phyloP scores from a whole-genome alignment of 129 eudicot species.

The Flaveria brownii region DNA sequence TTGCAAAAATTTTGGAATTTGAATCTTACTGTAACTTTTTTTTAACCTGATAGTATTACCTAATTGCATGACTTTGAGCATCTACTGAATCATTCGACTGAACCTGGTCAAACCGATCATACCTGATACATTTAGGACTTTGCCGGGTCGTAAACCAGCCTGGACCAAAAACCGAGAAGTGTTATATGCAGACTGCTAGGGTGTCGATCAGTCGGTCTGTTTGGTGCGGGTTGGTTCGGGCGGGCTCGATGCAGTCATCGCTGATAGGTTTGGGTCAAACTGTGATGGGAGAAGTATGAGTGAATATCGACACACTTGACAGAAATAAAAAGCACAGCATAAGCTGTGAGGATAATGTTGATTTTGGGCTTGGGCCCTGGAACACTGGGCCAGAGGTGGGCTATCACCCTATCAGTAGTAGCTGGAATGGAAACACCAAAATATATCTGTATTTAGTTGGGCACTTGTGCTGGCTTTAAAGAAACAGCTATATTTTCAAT shows the following conservation, averaged over 20 bases:
- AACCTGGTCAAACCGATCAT: not conserved
- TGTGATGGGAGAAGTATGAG: not conserved
- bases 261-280: not conserved
- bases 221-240: not conserved
- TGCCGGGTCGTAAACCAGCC: not conserved
- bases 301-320: not conserved
- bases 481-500: not conserved
- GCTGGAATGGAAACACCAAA: not conserved
- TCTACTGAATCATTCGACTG: not conserved
- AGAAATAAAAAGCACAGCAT: not conserved
- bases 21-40: not conserved
- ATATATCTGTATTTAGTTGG: not conserved
- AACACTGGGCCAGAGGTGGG: not conserved
- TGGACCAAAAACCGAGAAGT: not conserved
- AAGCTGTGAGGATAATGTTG: not conserved
- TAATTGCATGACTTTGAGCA: not conserved
- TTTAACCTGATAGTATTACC: not conserved
- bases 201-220: not conserved
- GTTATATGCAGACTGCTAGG: not conserved
- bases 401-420: not conserved
- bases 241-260: not conserved
- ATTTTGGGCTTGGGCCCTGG: not conserved
- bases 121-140: not conserved
- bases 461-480: not conserved
- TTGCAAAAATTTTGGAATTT: constrained; percentile 4